These are phyloP conservation scores for Scheffersomyces lignosus DNA, from an alignment of 805 yeast species.

Conservation along the genomic window DNA sequence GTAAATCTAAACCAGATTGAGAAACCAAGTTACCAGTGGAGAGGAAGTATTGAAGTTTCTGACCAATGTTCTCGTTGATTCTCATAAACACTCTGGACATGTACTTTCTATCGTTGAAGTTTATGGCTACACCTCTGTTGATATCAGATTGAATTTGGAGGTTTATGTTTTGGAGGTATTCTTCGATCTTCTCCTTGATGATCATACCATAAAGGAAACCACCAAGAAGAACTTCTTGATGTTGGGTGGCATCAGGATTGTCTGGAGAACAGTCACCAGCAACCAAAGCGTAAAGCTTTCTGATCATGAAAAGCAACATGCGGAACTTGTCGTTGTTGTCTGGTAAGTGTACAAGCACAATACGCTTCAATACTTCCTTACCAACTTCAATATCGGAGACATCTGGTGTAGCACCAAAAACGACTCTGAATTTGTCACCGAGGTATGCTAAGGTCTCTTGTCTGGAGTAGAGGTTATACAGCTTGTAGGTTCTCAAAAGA, in stretches of 20 bases:
- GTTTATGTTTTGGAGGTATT: conserved; percentile 73
- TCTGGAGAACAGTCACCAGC: conserved; percentile 97
- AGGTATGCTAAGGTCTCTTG: conserved; percentile 90
- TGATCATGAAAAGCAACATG: conserved; percentile 87
- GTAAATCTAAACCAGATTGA: conserved; percentile 95
- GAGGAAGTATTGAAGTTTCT: conserved; percentile 88
- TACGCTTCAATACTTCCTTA: conserved; percentile 72
- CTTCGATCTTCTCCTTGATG: conserved; percentile 93
- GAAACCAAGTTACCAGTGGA: conserved; percentile 97
- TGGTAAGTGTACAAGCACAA: conserved; percentile 85
- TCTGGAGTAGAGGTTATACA: conserved; percentile 73
- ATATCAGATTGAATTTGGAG: conserved; percentile 78
- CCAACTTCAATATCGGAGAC: conserved; percentile 90
- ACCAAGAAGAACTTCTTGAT: conserved; percentile 93
- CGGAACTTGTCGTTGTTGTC: conserved; percentile 79
- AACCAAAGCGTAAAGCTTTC: conserved; percentile 90
- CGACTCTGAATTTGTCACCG: conserved; percentile 95
- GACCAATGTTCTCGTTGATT: conserved; percentile 91
- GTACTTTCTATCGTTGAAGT: conserved; percentile 81
- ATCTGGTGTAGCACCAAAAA: conserved; percentile 85
- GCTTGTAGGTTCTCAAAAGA: conserved; percentile 82
- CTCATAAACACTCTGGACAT: conserved; percentile 75
- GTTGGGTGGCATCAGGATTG: conserved; percentile 99
- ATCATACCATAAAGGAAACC: conserved; percentile 98
- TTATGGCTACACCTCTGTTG: conserved; percentile 75